Evolutionary conservation across 2,329 filamentous ascomycete species (phyloP).

Genomic region (Xylariaceae sp.): DNA sequence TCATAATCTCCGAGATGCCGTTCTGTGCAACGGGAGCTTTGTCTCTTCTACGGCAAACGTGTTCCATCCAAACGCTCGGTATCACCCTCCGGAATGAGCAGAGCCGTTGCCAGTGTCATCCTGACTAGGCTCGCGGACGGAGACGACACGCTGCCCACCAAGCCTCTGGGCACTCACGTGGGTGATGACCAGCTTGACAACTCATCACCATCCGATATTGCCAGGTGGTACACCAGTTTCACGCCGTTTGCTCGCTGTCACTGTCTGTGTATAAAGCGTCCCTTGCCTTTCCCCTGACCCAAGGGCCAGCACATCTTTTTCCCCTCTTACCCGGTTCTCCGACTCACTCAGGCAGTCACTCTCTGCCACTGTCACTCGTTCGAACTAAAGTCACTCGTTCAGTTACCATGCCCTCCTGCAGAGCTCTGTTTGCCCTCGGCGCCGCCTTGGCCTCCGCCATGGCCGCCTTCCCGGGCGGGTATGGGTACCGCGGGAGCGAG

Average conservation of each 20-base stretch:
- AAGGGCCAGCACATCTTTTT: too few species aligned
- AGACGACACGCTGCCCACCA: not conserved
- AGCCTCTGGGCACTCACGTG: not conserved
- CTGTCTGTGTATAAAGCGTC: not conserved
- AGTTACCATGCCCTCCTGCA: not conserved
- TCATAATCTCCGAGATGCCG: conserved; percentile 15
- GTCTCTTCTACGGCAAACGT: conserved; percentile 15
- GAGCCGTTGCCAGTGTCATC: not conserved
- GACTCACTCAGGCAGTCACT: not conserved
- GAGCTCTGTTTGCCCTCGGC: not conserved
- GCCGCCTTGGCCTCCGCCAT: not conserved
- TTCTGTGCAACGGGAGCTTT: conserved; percentile 14
- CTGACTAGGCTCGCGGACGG: not conserved
- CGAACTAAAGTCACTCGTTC: not conserved
- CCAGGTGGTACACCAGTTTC: too few species aligned
- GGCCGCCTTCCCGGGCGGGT: not conserved
- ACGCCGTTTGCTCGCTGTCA: not conserved
- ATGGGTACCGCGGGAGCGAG: not conserved
- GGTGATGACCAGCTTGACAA: too few species aligned
- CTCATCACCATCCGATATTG: too few species aligned
- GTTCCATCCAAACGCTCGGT: not conserved
- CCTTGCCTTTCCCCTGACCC: too few species aligned
- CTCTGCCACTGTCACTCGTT: not conserved
- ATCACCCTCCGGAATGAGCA: not conserved
- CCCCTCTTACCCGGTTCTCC: too few species aligned